A percentile compares a stretch with the other conserved stretches of the same genome.
Evolutionary conservation across 371 early-diverging fungal species (phyloP).

Genomic region (Mortierella sp.): DNA sequence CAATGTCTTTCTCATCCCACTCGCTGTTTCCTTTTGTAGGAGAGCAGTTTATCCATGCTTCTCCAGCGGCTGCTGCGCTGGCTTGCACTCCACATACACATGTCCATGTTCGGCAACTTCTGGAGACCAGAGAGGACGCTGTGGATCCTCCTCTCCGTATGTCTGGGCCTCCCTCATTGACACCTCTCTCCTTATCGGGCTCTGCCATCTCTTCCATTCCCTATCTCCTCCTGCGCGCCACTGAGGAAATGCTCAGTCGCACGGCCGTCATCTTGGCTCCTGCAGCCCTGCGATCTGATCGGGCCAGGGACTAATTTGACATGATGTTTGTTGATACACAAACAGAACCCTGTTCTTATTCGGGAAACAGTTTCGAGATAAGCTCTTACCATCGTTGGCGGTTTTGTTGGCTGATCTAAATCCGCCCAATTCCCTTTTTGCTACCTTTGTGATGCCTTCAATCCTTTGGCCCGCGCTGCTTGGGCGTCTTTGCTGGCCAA

Average conservation of each 20-base stretch:
- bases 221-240: too few relatives aligned
- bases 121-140: too few relatives aligned
- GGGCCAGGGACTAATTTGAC: conserved; percentile 69
- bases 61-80: too few relatives aligned
- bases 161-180: too few relatives aligned
- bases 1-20: too few relatives aligned
- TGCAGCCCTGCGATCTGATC: conserved; percentile 57
- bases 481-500: conserved; percentile 26
- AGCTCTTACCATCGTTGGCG: conserved; percentile 55
- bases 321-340: conserved; percentile 77
- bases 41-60: too few relatives aligned
- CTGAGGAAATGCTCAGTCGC: conserved; percentile 64
- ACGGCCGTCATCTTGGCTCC: conserved; percentile 60
- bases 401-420: conserved; percentile 21
- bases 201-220: too few relatives aligned
- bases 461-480: conserved; percentile 19
- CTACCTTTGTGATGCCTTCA: conserved; percentile 23
- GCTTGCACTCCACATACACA: too few relatives aligned
- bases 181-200: too few relatives aligned
- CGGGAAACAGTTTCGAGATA: conserved; percentile 55
- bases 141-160: too few relatives aligned
- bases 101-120: too few relatives aligned
- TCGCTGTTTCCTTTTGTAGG: too few relatives aligned
- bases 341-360: conserved; percentile 66
- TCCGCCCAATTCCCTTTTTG: conserved; percentile 20